Conservation (phyloP, 1,284 basidiomycete species). For the Pseudozyma hubeiensis region DNA sequence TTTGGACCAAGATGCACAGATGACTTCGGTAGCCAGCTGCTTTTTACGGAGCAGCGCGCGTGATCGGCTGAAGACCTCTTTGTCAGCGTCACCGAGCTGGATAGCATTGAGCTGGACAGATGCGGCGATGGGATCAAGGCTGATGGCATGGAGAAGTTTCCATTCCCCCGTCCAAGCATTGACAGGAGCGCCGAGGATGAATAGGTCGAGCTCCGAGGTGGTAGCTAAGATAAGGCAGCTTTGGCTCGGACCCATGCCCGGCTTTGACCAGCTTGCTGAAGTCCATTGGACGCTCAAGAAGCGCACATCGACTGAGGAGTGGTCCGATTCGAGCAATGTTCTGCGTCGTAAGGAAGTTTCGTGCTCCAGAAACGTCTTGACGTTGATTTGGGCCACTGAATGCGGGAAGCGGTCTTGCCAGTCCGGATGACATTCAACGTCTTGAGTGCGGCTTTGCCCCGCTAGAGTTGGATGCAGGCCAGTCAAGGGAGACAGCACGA, state of each 20-base stretch:
- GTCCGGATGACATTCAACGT: constrained; percentile 38
- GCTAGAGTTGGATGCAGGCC: constrained; percentile 23
- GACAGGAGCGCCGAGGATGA: constrained; percentile 33
- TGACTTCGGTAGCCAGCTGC: constrained; percentile 33
- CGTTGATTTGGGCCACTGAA: constrained; percentile 33
- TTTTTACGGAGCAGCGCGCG: constrained; percentile 27
- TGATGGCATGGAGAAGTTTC: constrained; percentile 24
- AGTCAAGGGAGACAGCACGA: constrained; percentile 28
- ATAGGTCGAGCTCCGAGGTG: constrained; percentile 44
- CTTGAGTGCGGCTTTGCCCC: constrained; percentile 19
- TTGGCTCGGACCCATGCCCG: constrained; percentile 33
- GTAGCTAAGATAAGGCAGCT: constrained; percentile 43
- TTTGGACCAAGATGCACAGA: constrained; percentile 24
- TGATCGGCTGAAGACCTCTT: constrained; percentile 16
- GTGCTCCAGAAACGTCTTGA: constrained; percentile 37
- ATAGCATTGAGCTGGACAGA: constrained; percentile 1
- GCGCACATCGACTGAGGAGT: constrained; percentile 31
- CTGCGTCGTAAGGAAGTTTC: constrained; percentile 21
- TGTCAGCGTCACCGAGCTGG: background rate
- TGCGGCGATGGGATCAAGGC: constrained; percentile 6
- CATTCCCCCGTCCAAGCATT: constrained; percentile 45
- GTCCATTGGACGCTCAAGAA: constrained; percentile 27
- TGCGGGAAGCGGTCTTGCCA: constrained; percentile 42
- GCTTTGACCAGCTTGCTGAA: constrained; percentile 43
- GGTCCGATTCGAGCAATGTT: constrained; percentile 30